Evolutionary conservation across 2,329 filamentous ascomycete species (phyloP), one percentile per base, ranked within the genome.

Genomic region (Colletotrichum karsti): DNA sequence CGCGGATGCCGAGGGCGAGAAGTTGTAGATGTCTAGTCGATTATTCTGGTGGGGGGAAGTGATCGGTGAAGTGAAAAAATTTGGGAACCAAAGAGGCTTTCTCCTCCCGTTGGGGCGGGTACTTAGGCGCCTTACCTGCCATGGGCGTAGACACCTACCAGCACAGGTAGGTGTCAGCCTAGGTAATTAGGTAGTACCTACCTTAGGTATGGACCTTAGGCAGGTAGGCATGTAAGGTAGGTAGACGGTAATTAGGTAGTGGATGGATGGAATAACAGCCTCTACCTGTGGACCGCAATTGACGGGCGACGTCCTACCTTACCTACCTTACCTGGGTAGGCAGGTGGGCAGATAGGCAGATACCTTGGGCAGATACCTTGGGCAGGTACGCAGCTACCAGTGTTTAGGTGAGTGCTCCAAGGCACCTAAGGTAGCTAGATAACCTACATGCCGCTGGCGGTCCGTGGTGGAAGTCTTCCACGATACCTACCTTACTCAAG

Each of bases 11-110:
- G 30, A 59, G 50, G 33, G 65, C 66, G 50, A 37, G 50, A 69
- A 42, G 65, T 65, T 65, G 59, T 56, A 66, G 65, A 66, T 63
- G 67, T 60, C 60, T 44, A 69, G 62, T 67, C 55, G 55, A 69
- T 67, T 68, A 58, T 63, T 63, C 58, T 70, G 69, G 69, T 69
- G 69, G 67, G 63, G 65, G 67, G 66, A 18, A 20, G 22, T 26
- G 18, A 55, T 54, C 48, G 50, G 30, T 35, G 41, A 20, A 54
- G 61, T 58, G 69, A 70, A 70, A 65, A 68, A 53, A 64, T 62
- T 61, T 53, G 33, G 53, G 62, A 46, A 33, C 44, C 33, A 63
- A 35, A 13, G 30, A 35, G 60, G 44, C 37, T 63, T 62, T 59
- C 28, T 59, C 63, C 58, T 63, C 22, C 59, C 33, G 63, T 67